Evolutionary conservation across 2,329 filamentous ascomycete genomes (phyloP).

Genomic region (Hirsutella thompsonii): DNA sequence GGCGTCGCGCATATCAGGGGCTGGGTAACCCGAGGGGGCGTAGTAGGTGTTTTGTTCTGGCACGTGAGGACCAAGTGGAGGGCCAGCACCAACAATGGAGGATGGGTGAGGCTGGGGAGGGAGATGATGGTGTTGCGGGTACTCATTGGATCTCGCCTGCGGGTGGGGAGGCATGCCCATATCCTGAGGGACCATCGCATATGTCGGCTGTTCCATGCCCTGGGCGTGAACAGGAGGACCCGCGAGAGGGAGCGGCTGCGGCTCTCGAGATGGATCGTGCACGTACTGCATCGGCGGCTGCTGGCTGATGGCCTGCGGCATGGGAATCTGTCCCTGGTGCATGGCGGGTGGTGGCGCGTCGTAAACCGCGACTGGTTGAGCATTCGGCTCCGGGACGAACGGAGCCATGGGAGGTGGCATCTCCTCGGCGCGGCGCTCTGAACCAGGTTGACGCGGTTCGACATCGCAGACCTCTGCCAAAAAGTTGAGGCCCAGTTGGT

Average conservation of each 20-base stretch:
- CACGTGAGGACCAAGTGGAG: neutral
- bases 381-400: neutral
- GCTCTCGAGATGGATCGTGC: constrained; percentile 1
- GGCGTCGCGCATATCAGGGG: constrained; percentile 15
- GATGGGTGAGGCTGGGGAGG: constrained; percentile 10
- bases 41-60: constrained; percentile 13
- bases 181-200: constrained; percentile 3
- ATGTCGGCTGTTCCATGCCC: constrained; percentile 2
- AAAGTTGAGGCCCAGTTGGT: constrained; percentile 16
- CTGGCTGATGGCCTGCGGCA: neutral
- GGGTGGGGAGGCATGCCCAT: neutral
- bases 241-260: constrained; percentile 9
- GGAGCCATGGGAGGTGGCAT: constrained; percentile 10
- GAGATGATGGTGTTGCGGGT: constrained; percentile 2
- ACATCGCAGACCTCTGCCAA: constrained; percentile 22
- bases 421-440: constrained; percentile 5
- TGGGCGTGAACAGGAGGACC: constrained; percentile 11
- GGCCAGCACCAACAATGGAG: neutral
- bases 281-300: neutral
- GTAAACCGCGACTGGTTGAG: constrained; percentile 1
- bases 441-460: constrained; percentile 12
- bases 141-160: constrained; percentile 13
- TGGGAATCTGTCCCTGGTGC: neutral
- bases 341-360: neutral
- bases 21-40: constrained; percentile 14